Percentiles rank a stretch among this genome's conserved stretches.
Conservation (phyloP, 129 eudicot species). For the Saussurea involucrata region DNA sequence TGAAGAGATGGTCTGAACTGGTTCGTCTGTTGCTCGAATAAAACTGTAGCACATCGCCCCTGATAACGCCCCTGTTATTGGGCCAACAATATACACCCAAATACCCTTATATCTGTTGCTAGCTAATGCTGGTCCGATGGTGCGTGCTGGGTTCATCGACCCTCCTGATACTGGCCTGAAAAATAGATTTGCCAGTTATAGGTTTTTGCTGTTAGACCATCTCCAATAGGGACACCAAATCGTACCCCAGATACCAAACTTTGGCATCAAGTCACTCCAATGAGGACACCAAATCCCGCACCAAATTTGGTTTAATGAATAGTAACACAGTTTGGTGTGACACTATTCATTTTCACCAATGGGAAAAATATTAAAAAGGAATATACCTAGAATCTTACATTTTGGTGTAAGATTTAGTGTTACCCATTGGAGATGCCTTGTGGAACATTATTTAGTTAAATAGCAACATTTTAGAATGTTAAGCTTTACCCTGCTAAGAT, state of each 20-base stretch:
- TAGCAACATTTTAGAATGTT: neutral
- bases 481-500: slow-evolving; percentile 71
- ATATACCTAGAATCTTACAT: no score
- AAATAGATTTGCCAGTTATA: neutral
- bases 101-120: slow-evolving; percentile 50
- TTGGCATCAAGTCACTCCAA: no score
- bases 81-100: slow-evolving; percentile 83
- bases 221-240: no score
- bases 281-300: no score
- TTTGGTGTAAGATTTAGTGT: no score
- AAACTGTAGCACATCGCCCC: slow-evolving; percentile 57
- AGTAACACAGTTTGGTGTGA: no score
- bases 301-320: no score
- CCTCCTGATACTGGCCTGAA: slow-evolving; percentile 82
- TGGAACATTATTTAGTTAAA: neutral
- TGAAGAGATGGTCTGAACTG: slow-evolving; percentile 31
- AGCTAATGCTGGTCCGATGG: slow-evolving; percentile 70
- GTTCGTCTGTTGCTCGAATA: slow-evolving; percentile 43
- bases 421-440: no score
- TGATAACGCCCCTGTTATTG: slow-evolving; percentile 48
- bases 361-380: no score
- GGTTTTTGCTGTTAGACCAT: neutral
- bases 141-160: slow-evolving; percentile 85
- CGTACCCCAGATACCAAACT: no score
- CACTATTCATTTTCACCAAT: no score